phyloP scores from a whole-genome alignment of 2,329 filamentous ascomycete species.

The Phaeosphaeriaceae sp. region DNA sequence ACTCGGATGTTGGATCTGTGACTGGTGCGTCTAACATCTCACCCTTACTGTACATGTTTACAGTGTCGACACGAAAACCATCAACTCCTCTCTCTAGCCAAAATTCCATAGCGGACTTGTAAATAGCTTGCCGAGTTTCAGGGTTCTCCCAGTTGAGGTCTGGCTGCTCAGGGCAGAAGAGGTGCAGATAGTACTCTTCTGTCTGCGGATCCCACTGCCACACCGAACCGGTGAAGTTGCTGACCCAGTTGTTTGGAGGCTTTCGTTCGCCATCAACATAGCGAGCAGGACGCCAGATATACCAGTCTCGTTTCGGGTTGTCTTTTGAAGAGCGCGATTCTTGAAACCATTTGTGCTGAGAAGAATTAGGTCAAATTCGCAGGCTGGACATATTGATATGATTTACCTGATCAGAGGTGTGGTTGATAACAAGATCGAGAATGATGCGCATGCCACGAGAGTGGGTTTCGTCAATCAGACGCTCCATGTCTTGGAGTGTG shows the following conservation, averaged over 20 bases:
- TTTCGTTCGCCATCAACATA: slow-evolving; percentile 64
- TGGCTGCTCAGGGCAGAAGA: slow-evolving; percentile 78
- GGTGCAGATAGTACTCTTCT: slow-evolving; percentile 74
- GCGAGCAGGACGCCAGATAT: slow-evolving; percentile 60
- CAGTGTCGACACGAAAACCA: slow-evolving; percentile 51
- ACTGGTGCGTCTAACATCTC: slow-evolving; percentile 43
- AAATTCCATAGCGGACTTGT: slow-evolving; percentile 73
- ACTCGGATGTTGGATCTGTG: slow-evolving; percentile 38
- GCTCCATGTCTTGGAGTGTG: slow-evolving; percentile 50
- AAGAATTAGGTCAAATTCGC: background rate
- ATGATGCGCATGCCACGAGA: slow-evolving; percentile 47
- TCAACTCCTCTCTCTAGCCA: slow-evolving; percentile 76
- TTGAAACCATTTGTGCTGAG: slow-evolving; percentile 63
- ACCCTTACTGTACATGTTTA: slow-evolving; percentile 48
- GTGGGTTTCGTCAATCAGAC: slow-evolving; percentile 45
- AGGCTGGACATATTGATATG: too few relatives aligned
- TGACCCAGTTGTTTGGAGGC: slow-evolving; percentile 78
- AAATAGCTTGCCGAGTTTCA: slow-evolving; percentile 71
- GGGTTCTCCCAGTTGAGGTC: slow-evolving; percentile 87
- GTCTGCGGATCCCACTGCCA: slow-evolving; percentile 79
- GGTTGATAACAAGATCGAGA: slow-evolving; percentile 51
- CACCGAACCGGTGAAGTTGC: slow-evolving; percentile 66
- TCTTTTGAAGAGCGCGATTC: slow-evolving; percentile 60
- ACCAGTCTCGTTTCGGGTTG: slow-evolving; percentile 63
- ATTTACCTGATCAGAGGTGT: slow-evolving; percentile 46